Evolutionary conservation across 2,329 filamentous ascomycete genomes (phyloP), one percentile per base, ranked within the genome.

Genomic region (Aspergillus alliaceus): DNA sequence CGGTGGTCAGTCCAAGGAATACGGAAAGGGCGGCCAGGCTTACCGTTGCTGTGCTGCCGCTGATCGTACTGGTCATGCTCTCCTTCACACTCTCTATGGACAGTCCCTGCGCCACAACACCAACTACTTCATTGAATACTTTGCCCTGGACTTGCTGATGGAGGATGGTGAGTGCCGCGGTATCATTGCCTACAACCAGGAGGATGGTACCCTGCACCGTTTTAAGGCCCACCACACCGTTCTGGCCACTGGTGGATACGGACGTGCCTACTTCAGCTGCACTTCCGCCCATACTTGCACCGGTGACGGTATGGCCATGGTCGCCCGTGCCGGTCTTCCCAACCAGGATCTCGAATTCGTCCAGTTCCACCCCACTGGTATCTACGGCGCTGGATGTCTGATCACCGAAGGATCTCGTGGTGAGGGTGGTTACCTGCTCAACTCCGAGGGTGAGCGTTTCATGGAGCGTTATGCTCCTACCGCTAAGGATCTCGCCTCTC

Each of bases 61-160:
- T 67, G 95, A 99, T 77, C 86, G 93, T 84, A 98, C 95, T 62
- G 95, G 95, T 64, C 95, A 99, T 80, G 95, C 95, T 71, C 90
- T 99, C 66, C 87, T 99, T 52, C 95, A 99, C 85, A 99, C 95
- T 25, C 90, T 99, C 65, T 99, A 98, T 80, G 95, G 95, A 70
- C 93, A 97, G 82, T 97, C 93, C 53, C 86, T 98, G 60, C 85
- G 91, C 74, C 92, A 98, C 85, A 96, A 97, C 84, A 97, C 93
- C 73, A 97, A 97, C 84, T 99, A 97, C 85, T 98, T 99, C 81
- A 97, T 99, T 77, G 95, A 98, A 80, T 98, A 93, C 84, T 99
- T 98, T 77, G 95, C 93, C 69, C 85, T 96, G 66, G 95, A 98
- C 75, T 82, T 98, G 78, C 90, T 99, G 71, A 98, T 98, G 95